phyloP scores from a whole-genome alignment of 129 eudicot genomes.

The Tagetes patula region DNA sequence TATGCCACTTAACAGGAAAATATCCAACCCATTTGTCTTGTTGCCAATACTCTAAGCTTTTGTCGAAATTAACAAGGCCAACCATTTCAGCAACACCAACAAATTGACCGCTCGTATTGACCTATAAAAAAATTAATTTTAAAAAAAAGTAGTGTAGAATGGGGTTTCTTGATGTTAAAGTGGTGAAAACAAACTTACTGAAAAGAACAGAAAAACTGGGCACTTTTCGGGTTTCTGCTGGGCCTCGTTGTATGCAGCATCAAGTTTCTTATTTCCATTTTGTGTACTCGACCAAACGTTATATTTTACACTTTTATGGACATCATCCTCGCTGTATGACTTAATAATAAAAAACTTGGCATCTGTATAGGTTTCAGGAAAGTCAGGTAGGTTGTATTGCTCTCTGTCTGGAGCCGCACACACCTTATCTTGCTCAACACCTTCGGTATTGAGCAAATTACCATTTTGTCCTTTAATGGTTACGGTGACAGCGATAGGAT shows the following conservation, averaged over 20 bases:
- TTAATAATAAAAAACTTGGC: constrained; percentile 75
- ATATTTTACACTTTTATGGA: constrained; percentile 82
- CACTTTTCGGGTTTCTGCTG: constrained; percentile 58
- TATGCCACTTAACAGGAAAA: constrained; percentile 93
- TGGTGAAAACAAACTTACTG: constrained; percentile 37
- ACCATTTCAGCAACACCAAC: constrained; percentile 86
- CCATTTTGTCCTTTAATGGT: constrained; percentile 59
- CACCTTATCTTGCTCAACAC: constrained; percentile 36
- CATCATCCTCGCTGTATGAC: constrained; percentile 86
- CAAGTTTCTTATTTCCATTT: constrained; percentile 83
- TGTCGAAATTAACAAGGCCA: constrained; percentile 79
- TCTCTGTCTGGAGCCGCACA: constrained; percentile 44
- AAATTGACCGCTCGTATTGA: constrained; percentile 80
- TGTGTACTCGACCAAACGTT: constrained; percentile 87
- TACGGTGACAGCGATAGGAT: constrained; percentile 29
- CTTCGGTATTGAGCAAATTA: constrained; percentile 23
- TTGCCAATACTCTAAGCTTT: constrained; percentile 82
- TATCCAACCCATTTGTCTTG: constrained; percentile 94
- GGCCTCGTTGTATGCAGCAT: constrained; percentile 70
- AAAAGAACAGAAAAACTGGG: constrained; percentile 76
- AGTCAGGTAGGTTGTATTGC: constrained; percentile 63
- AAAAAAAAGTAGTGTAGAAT: background rate
- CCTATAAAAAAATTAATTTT: constrained; percentile 28
- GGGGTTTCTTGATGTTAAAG: background rate
- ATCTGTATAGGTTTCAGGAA: constrained; percentile 56